Base-by-base conservation (phyloP, 1,284 basidiomycete species). In the Apiotrichum sp. region DNA sequence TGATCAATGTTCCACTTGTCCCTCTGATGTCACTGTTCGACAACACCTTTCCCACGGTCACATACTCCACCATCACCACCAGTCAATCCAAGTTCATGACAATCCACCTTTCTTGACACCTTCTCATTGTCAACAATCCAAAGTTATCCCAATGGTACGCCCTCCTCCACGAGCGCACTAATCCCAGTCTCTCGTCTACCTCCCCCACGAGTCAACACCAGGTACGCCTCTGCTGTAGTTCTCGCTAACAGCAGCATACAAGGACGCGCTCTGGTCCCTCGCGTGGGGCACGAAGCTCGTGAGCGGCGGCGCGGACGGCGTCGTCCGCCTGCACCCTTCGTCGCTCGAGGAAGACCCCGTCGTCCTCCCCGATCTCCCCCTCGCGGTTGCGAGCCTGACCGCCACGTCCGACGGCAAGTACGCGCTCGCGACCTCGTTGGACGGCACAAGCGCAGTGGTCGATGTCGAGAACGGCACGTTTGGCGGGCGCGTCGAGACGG, bases 391-490 rank as follows among this genome's bases (percentile, higher is more conserved):
- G 6, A 86, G 84, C 5, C 75, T 92, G 31, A 88, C 87, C 6
- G 81, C 83, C 4, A 81, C 84, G 16, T 77, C 80, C 0, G 80
- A 84, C 57, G 89, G 87, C 6, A 78, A 77, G 46, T 78, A 75
- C 33, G 87, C 83, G 0, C 70, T 93, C 40, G 86, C 84, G 62
- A 88, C 89, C 63, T 86, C 86, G 47, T 78, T 93, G 11, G 89
- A 93, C 64, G 90, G 90, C 0, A 80, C 85, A 31, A 89, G 87
- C 0, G 81, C 76, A 47, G 74, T 92, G 13, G 85, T 85, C 80
- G 85, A 91, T 67, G 16, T 22, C 14, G n/a, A 14, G 5, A 22
- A 14, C 34, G 34, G 16, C 46, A 14, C 16, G 16, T 22, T 10
- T 6, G 67, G 89, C 44, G 75, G 80, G 39, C 81, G 76, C 11